These are phyloP conservation scores for Mucor mucedo DNA, from an alignment of 371 early-diverging fungal species.

Conservation along the genomic window DNA sequence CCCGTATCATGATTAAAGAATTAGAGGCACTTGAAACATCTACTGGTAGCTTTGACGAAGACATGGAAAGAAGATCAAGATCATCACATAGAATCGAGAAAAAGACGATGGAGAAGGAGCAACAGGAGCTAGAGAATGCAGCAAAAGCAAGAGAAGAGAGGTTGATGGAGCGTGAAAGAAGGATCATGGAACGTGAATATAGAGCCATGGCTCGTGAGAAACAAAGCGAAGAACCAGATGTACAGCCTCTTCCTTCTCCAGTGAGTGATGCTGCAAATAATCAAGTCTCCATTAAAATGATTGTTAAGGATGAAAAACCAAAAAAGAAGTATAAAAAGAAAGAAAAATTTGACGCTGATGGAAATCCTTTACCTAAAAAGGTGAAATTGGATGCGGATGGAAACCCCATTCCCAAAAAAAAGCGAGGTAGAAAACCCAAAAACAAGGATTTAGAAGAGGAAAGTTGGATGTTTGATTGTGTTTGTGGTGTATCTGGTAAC, in stretches of 20 bases:
- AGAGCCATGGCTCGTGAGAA: conserved; percentile 34
- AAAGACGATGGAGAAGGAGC: conserved; percentile 41
- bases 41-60: not conserved
- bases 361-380: conserved; percentile 20
- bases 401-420: conserved; percentile 26
- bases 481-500: conserved; percentile 61
- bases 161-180: conserved; percentile 55
- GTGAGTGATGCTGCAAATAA: not conserved
- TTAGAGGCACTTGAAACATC: conserved; percentile 55
- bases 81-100: conserved; percentile 48
- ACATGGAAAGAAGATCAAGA: conserved; percentile 10
- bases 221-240: conserved; percentile 29
- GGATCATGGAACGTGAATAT: conserved; percentile 47
- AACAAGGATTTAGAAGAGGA: conserved; percentile 53
- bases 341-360: conserved; percentile 14
- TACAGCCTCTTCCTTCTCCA: too few relatives aligned
- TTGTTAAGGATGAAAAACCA: conserved; percentile 19
- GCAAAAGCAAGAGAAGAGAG: conserved; percentile 59
- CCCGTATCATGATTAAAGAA: conserved; percentile 65
- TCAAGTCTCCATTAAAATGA: conserved; percentile 2
- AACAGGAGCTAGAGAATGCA: conserved; percentile 35
- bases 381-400: conserved; percentile 20
- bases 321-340: conserved; percentile 14
- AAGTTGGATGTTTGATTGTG: conserved; percentile 61
- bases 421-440: conserved; percentile 41